These are phyloP conservation scores for Combretum micranthum DNA, from an alignment of 345 rosid genomes.

Conservation along the genomic window DNA sequence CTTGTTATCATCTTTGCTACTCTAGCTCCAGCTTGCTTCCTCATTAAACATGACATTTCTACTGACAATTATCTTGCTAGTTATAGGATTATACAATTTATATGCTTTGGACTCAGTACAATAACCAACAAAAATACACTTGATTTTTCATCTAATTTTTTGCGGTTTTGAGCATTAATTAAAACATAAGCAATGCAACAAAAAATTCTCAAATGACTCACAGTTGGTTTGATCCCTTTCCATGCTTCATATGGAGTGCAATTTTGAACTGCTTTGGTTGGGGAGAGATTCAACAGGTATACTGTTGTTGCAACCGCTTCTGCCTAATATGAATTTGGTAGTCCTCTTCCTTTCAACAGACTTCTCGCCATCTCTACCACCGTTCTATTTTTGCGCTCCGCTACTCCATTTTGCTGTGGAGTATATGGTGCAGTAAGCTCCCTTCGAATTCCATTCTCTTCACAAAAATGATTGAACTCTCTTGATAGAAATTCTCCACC, in stretches of 20 bases:
- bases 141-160: background rate
- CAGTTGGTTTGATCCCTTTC: background rate
- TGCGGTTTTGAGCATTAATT: background rate
- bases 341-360: too few relatives aligned
- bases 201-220: background rate
- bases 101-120: background rate
- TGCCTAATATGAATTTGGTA: too few relatives aligned
- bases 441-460: too few relatives aligned
- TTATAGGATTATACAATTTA: conserved; percentile 5
- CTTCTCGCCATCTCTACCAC: too few relatives aligned
- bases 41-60: background rate
- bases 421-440: too few relatives aligned
- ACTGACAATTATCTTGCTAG: background rate
- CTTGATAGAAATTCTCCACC: too few relatives aligned
- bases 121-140: conserved; percentile 1
- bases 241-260: background rate
- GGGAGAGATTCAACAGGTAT: too few relatives aligned
- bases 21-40: background rate
- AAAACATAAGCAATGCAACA: background rate
- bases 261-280: too few relatives aligned
- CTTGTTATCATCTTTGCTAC: background rate
- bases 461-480: too few relatives aligned
- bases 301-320: too few relatives aligned
- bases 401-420: too few relatives aligned
- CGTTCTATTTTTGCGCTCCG: too few relatives aligned